Percentiles rank a stretch among this genome's conserved stretches.
phyloP scores from a whole-genome alignment of 2,329 filamentous ascomycete species.

The Tetracladium maxilliforme region DNA sequence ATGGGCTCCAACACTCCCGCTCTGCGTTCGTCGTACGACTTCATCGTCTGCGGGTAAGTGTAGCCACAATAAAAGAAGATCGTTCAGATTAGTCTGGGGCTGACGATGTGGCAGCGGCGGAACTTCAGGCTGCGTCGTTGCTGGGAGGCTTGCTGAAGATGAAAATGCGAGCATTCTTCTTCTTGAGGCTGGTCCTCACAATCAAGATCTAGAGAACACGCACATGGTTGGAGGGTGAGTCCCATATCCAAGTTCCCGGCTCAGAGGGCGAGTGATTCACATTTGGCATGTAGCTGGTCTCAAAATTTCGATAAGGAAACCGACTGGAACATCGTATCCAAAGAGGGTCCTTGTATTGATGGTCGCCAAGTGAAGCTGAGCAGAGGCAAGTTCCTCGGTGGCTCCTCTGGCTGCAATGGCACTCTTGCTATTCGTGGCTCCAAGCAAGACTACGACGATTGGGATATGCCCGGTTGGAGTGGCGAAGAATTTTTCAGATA shows the following conservation, averaged over 20 bases:
- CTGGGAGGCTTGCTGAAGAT: conserved; percentile 36
- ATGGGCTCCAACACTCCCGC: too few relatives aligned
- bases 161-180: conserved; percentile 28
- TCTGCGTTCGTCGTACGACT: conserved; percentile 10
- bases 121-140: conserved; percentile 32
- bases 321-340: conserved; percentile 33
- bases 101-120: conserved; percentile 17
- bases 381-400: conserved; percentile 32
- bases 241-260: conserved; percentile 1
- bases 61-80: background rate
- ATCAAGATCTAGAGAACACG: conserved; percentile 28
- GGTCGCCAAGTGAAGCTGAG: conserved; percentile 28
- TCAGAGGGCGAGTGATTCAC: background rate
- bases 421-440: conserved; percentile 31
- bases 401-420: conserved; percentile 32
- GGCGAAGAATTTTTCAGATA: conserved; percentile 40
- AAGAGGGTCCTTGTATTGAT: conserved; percentile 21
- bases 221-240: conserved; percentile 33
- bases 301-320: conserved; percentile 30
- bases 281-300: conserved; percentile 16
- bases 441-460: conserved; percentile 37
- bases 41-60: conserved; percentile 11
- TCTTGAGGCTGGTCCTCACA: conserved; percentile 30
- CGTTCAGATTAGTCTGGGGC: background rate
- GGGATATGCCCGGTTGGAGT: conserved; percentile 37